Percentiles rank a stretch among this genome's conserved stretches.
Evolutionary conservation across 1,139 yeast genomes (phyloP).

Genomic region (Saccharomyces hybrid): DNA sequence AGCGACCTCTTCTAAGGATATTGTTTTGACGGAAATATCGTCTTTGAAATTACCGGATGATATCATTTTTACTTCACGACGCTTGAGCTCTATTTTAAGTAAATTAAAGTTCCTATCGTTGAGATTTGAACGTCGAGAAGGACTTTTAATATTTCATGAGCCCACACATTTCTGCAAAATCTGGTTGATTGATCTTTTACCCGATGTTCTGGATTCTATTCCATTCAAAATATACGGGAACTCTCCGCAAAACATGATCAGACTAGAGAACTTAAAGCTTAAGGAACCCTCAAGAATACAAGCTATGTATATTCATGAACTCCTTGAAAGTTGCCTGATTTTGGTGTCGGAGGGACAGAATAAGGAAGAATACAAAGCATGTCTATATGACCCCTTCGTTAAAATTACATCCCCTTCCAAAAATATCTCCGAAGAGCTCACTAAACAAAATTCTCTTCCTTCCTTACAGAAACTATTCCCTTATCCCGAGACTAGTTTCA

Average conservation of each 20-base stretch:
- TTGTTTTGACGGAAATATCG: constrained; percentile 56
- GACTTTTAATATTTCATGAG: constrained; percentile 41
- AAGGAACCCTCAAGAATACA: constrained; percentile 17
- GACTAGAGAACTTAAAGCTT: constrained; percentile 24
- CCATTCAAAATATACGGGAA: constrained; percentile 26
- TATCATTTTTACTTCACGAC: not conserved
- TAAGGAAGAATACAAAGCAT: not conserved
- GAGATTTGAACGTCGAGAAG: constrained; percentile 49
- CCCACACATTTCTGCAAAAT: constrained; percentile 37
- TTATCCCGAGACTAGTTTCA: constrained; percentile 11
- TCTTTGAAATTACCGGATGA: constrained; percentile 32
- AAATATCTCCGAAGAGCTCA: constrained; percentile 37
- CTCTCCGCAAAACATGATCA: constrained; percentile 19
- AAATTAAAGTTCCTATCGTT: constrained; percentile 40
- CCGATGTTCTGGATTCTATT: constrained; percentile 23
- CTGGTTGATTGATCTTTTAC: constrained; percentile 39
- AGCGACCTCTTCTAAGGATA: constrained; percentile 41
- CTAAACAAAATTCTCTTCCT: constrained; percentile 3
- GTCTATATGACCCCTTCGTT: constrained; percentile 57
- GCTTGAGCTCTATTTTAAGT: constrained; percentile 25
- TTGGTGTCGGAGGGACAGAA: not conserved
- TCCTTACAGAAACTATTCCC: constrained; percentile 9
- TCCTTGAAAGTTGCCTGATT: constrained; percentile 14
- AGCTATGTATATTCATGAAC: constrained; percentile 15
- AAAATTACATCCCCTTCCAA: constrained; percentile 48